Conservation (phyloP, 2,329 filamentous ascomycete genomes). For the Parastagonospora nodorum region DNA sequence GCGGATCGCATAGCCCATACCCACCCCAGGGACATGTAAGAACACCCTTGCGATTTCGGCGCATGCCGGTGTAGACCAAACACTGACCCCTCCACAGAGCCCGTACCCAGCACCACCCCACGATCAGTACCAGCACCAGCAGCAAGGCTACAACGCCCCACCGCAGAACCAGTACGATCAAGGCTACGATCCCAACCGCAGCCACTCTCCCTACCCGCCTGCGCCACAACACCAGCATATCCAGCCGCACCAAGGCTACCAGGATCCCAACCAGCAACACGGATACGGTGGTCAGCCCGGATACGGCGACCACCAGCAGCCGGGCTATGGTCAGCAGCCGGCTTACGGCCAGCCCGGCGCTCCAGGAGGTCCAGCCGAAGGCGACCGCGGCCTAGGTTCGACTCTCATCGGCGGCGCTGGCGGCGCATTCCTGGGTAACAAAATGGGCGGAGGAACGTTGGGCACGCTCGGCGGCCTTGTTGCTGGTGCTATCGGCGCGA, state of each 20-base stretch:
- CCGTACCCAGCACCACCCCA: constrained; percentile 36
- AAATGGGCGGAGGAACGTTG: constrained; percentile 58
- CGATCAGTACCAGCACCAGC: constrained; percentile 32
- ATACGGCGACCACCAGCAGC: constrained; percentile 24
- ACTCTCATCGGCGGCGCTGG: constrained; percentile 59
- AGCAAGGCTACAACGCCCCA: constrained; percentile 36
- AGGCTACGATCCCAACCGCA: constrained; percentile 42
- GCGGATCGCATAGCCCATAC: constrained; percentile 34
- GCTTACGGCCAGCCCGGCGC: constrained; percentile 11
- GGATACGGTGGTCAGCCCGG: constrained; percentile 24
- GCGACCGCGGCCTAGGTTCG: constrained; percentile 63
- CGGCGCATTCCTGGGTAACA: constrained; percentile 61
- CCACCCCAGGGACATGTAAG: constrained; percentile 30
- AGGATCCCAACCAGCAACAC: constrained; percentile 19
- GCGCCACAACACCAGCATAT: constrained; percentile 35
- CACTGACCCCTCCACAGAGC: constrained; percentile 27
- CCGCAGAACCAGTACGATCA: constrained; percentile 38
- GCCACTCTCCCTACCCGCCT: constrained; percentile 41
- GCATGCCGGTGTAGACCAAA: constrained; percentile 3
- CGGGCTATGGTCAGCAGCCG: constrained; percentile 13
- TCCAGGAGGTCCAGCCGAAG: constrained; percentile 45
- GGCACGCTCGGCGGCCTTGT: constrained; percentile 58
- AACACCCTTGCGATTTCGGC: constrained; percentile 12
- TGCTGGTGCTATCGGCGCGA: constrained; percentile 62
- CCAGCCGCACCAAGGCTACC: constrained; percentile 19